phyloP scores from a whole-genome alignment of 2,329 filamentous ascomycete species.

The Penicillium sp. region DNA sequence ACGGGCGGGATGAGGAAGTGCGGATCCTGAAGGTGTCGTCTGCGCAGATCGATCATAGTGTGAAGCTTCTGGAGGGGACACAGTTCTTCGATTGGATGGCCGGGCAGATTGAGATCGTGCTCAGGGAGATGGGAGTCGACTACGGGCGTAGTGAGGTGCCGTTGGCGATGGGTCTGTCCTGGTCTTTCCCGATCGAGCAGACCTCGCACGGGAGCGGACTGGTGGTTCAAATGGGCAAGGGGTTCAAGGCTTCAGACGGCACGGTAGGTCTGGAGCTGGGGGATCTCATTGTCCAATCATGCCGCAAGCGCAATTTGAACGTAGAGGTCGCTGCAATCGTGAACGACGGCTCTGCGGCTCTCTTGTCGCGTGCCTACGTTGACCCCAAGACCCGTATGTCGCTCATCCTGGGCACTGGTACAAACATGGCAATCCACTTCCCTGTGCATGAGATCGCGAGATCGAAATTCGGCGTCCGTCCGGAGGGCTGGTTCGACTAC shows the following conservation, averaged over 20 bases:
- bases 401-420: slow-evolving; percentile 66
- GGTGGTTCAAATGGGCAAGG: slow-evolving; percentile 66
- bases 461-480: slow-evolving; percentile 59
- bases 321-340: slow-evolving; percentile 64
- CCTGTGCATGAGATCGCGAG: slow-evolving; percentile 56
- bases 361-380: slow-evolving; percentile 64
- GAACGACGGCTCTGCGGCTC: slow-evolving; percentile 64
- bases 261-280: slow-evolving; percentile 62
- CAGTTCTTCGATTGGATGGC: slow-evolving; percentile 71
- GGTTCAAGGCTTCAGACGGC: slow-evolving; percentile 62
- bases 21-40: slow-evolving; percentile 57
- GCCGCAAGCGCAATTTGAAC: slow-evolving; percentile 55
- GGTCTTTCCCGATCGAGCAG: slow-evolving; percentile 69
- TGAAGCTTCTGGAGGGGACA: slow-evolving; percentile 57
- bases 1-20: slow-evolving; percentile 53
- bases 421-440: slow-evolving; percentile 65
- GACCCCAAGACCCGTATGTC: slow-evolving; percentile 64
- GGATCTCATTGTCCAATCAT: slow-evolving; percentile 61
- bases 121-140: slow-evolving; percentile 46
- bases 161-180: slow-evolving; percentile 63
- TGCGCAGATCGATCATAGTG: slow-evolving; percentile 58
- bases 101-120: slow-evolving; percentile 57
- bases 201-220: slow-evolving; percentile 61
- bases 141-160: slow-evolving; percentile 40
- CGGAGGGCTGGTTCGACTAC: slow-evolving; percentile 56